Evolutionary conservation across 1,284 basidiomycete species (phyloP), one percentile per base, ranked within the genome.

Genomic region (Abortiporus biennis): DNA sequence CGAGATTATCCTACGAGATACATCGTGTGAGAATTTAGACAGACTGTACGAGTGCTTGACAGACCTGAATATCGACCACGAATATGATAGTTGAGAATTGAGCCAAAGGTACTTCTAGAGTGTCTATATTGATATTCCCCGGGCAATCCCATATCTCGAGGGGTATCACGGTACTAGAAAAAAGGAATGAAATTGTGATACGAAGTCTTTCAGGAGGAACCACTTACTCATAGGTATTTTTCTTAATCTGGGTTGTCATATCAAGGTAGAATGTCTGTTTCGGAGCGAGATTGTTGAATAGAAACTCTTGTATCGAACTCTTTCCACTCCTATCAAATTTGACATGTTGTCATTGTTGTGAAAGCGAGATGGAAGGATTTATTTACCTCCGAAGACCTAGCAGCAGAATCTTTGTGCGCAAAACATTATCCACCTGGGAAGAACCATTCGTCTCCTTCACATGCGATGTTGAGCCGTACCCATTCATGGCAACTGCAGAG

Each of bases 141-240:
- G 95, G 95, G 48, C 90, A 90, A 58, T 98, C 94, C 91, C 92
- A 97, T 57, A 98, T 80, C 59, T 97, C 89, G 19, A 98, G 78
- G 1, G 90, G 89, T 44, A 96, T 83, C 49, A 97, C 84, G 29
- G 92, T 87, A 62, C 93, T 95, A 57, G 47, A 50, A 44, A 30
- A 24, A 20, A 40, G 22, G n/a, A 24, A 15, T 23, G 20, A 16
- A 34, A 30, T 34, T 15, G 36, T 46, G 19, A 31, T 22, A 4
- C 25, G 32, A 29, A 27, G 27, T 41, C 42, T 22, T 36, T 27
- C 12, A 33, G 13, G n/a, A 32, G 35, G 34, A 42, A 22, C 27
- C 42, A 77, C 88, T 61, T 59, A 95, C 93, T 95, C 84, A 62
- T 89, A 86, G 32, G 73, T 65, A 56, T 88, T 78, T 52, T 84